Evolutionary conservation across 805 yeast species (phyloP), one percentile per base, ranked within the genome.

Genomic region (Yarrowia sp.): DNA sequence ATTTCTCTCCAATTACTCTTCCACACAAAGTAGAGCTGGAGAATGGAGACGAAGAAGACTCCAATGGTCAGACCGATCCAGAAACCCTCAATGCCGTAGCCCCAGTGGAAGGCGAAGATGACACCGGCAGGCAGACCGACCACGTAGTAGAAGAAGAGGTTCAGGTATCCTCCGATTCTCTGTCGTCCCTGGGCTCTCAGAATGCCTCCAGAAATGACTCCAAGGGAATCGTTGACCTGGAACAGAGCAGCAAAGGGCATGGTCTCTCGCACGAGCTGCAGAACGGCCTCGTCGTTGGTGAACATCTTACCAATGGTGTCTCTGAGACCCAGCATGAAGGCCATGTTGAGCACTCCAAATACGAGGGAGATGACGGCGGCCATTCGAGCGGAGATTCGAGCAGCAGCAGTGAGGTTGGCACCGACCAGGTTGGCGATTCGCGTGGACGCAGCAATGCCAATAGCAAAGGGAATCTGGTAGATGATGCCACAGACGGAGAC

Each of bases 51-150:
- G 36, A 83, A 67, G 15, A 81, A 73, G 75, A 88, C 82, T 5
- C 92, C 96, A 56, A 83, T 74, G 9, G 89, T 92, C 71, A 87
- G 81, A 0, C 94, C 94, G 1, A 86, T 70, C 97, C 97, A 91
- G 61, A 91, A 77, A 0, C 97, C 97, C 10, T 79, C 76, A 26
- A 90, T 77, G 53, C 84, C 82, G 71, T 84, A 74, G 26, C 81
- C 81, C 15, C 78, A 77, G 9, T 77, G 74, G 74, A 85, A 86
- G n/a, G 90, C 86, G 22, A 90, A 77, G 8, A 77, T 73, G 72
- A 85, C 85, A 14, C 91, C 86, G n/a, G 90, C 78, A 16, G 83
- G 72, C 40, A 87, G 79, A 0, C 91, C 89, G 45, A 87, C 72
- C 3, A 83, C 82, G 76, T 91, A 91, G 77, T 91, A 91, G 0